These are phyloP conservation scores for Parafenestella ontariensis DNA, from an alignment of 2,329 filamentous ascomycete genomes.

Conservation along the genomic window DNA sequence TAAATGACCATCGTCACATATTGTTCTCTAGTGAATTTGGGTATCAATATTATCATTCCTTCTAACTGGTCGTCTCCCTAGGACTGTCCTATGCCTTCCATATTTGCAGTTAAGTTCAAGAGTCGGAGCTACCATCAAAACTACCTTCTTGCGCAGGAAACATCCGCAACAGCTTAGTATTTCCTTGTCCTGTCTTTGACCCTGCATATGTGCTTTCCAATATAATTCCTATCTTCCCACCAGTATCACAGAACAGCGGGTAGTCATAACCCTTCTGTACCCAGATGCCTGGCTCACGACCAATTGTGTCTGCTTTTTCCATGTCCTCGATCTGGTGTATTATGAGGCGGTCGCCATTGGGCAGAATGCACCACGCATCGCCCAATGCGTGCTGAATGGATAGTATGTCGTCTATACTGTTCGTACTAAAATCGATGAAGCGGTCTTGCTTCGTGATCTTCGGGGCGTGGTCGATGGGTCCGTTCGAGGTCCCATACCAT, in stretches of 20 bases:
- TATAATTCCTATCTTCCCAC: conserved; percentile 6
- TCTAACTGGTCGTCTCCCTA: too few species aligned
- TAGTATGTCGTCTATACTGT: conserved; percentile 62
- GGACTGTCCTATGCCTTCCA: too few species aligned
- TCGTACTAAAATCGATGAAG: conserved; percentile 66
- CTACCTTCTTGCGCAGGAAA: neutral
- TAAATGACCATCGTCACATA: too few species aligned
- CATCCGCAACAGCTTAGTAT: conserved; percentile 8
- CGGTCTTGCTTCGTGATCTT: conserved; percentile 74
- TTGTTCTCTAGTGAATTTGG: too few species aligned
- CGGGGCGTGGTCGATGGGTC: conserved; percentile 63
- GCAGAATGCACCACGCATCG: conserved; percentile 66
- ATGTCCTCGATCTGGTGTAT: conserved; percentile 22
- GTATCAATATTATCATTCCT: too few species aligned
- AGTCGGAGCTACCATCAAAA: neutral
- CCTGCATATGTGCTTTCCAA: conserved; percentile 21
- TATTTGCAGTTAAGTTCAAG: neutral
- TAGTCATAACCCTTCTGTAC: neutral
- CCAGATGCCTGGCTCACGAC: conserved; percentile 12
- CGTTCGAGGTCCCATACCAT: conserved; percentile 32
- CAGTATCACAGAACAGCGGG: conserved; percentile 9
- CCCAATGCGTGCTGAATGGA: conserved; percentile 68
- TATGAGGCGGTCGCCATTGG: conserved; percentile 38
- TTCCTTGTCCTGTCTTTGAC: conserved; percentile 12
- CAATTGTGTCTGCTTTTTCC: neutral